Conservation (phyloP, 371 early-diverging fungal species). For the Sporodiniella umbellata region DNA sequence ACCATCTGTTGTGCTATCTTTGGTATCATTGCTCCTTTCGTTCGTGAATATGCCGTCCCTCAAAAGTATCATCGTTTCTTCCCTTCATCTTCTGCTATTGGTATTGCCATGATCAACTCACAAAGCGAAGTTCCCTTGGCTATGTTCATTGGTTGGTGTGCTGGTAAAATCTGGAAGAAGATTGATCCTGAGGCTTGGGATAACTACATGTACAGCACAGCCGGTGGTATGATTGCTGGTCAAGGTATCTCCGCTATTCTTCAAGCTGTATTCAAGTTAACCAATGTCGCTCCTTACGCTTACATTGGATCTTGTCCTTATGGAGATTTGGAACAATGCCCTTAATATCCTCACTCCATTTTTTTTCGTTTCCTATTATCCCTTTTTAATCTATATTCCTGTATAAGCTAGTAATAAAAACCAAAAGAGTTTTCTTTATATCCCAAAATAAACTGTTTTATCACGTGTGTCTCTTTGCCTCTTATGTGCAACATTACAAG, state of each 20-base stretch:
- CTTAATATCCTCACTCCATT: no score
- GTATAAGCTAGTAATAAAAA: no score
- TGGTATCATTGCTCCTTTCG: conserved; percentile 43
- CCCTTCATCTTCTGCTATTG: conserved; percentile 66
- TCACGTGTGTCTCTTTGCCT: no score
- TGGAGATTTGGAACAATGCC: conserved; percentile 26
- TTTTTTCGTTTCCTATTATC: neutral
- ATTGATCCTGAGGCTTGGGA: conserved; percentile 34
- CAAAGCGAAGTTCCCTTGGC: conserved; percentile 54
- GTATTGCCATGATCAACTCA: conserved; percentile 68
- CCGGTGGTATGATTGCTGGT: conserved; percentile 74
- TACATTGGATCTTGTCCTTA: conserved; percentile 34
- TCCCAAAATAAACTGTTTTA: no score
- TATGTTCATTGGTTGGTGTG: conserved; percentile 61
- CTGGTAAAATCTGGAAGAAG: conserved; percentile 53
- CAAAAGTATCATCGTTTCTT: conserved; percentile 49
- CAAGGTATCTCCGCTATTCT: conserved; percentile 71
- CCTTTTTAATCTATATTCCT: neutral
- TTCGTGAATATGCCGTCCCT: conserved; percentile 55
- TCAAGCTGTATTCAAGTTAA: conserved; percentile 56
- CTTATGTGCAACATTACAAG: no score
- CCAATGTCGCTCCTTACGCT: conserved; percentile 21
- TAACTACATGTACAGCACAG: conserved; percentile 52
- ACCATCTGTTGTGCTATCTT: conserved; percentile 48
- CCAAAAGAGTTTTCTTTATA: no score